Conservation (phyloP, 208 protist species). For the Crithidia fasciculata region DNA sequence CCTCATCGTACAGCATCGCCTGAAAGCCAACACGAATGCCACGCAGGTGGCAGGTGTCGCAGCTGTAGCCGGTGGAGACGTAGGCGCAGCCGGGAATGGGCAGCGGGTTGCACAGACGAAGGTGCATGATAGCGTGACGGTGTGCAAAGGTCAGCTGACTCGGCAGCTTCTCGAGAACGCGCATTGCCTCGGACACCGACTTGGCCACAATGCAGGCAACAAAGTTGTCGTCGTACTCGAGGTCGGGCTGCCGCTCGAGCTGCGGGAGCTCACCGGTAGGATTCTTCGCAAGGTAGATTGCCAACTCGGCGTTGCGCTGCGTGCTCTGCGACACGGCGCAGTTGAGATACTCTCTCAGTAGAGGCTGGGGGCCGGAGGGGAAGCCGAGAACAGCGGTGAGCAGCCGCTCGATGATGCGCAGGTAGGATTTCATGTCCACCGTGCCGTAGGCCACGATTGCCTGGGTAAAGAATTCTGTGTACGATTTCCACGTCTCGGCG, state of each 20-base stretch:
- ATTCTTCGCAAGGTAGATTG: constrained; percentile 11
- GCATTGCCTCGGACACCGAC: constrained; percentile 32
- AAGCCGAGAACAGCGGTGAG: constrained; percentile 43
- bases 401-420: constrained; percentile 40
- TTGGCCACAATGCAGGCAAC: constrained; percentile 35
- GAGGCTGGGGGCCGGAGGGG: constrained; percentile 31
- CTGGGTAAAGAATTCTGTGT: constrained; percentile 52
- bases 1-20: constrained; percentile 65
- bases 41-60: constrained; percentile 58
- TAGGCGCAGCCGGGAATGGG: constrained; percentile 40
- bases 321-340: constrained; percentile 43
- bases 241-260: constrained; percentile 31
- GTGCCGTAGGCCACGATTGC: constrained; percentile 59
- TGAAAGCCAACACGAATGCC: constrained; percentile 52
- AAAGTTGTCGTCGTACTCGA: constrained; percentile 41
- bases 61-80: constrained; percentile 46
- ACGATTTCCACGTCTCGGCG: constrained; percentile 50
- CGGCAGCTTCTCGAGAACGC: constrained; percentile 36
- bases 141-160: constrained; percentile 52
- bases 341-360: constrained; percentile 52
- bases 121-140: constrained; percentile 43
- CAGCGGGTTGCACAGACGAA: constrained; percentile 61
- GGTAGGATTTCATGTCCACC: constrained; percentile 24
- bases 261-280: constrained; percentile 5
- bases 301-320: constrained; percentile 31